Conservation (phyloP, 73 alveolate species). For the Paramecium octaurelia region DNA sequence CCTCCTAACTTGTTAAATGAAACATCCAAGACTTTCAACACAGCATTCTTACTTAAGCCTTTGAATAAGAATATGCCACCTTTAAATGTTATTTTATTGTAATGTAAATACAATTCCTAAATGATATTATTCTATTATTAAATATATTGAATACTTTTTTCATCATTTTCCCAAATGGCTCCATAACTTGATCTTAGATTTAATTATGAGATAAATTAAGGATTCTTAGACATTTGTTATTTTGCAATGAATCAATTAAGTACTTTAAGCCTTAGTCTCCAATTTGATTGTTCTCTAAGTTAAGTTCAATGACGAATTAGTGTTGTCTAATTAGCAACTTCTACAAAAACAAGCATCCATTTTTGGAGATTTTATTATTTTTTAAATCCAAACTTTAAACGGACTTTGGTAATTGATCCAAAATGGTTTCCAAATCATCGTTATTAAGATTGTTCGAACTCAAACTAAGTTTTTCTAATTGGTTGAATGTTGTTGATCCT, state of each 20-base stretch:
- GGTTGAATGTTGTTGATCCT: background rate
- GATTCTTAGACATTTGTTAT: background rate
- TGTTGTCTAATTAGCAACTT: background rate
- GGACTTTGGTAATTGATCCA: background rate
- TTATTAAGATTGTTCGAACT: background rate
- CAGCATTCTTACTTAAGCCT: slow-evolving; percentile 34
- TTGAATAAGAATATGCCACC: slow-evolving; percentile 16
- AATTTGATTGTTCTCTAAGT: slow-evolving; percentile 28
- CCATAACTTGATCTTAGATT: background rate
- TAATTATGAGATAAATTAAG: slow-evolving; percentile 48
- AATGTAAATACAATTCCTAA: slow-evolving; percentile 38
- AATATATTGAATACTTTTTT: background rate
- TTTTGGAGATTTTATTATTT: background rate
- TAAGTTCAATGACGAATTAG: background rate
- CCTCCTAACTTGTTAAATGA: slow-evolving; percentile 46
- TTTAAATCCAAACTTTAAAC: background rate
- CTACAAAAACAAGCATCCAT: background rate
- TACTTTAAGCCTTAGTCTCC: slow-evolving; percentile 23
- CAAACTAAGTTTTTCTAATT: background rate
- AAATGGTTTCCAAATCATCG: background rate
- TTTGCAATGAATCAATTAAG: slow-evolving; percentile 15
- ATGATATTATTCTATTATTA: background rate
- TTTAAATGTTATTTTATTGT: slow-evolving; percentile 33
- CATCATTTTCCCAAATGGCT: background rate
- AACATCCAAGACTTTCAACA: slow-evolving; percentile 50